Evolutionary conservation across 441 rosid genomes (phyloP), one percentile per base, ranked within the genome.

Genomic region (Breynia disticha): DNA sequence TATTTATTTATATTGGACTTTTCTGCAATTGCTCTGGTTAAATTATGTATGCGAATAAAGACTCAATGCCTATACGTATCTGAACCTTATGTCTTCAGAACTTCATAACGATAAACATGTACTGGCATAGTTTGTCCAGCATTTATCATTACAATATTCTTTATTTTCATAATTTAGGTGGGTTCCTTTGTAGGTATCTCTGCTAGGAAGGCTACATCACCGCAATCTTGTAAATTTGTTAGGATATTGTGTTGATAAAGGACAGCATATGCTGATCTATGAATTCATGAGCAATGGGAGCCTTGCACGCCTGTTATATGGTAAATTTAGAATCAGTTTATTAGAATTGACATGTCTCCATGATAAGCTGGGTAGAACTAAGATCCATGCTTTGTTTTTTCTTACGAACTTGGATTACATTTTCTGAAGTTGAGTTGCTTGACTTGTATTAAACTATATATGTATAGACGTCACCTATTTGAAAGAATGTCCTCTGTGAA

Each of bases 201-300:
- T 88, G 50, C 79, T 89, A 7, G 93, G 97, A 57, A 82, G 97
- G 76, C 71, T 94, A 66, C 99, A 94, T 76, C 97, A 94, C 67
- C 70, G 99, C 32, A 84, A 87, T 72, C 96, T 94, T 55, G 97
- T 94, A 72, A 94, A 94, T 74, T 75, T 94, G 76, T 59, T 83
- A 28, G 97, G 99, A 55, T 85, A 83, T 72, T 87, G 96, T 56
- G 76, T 78, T 2, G 96, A 94, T 54, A 94, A 87, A 77, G 94
- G 90, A 57, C 80, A 79, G 16, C 72, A 46, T 66, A 90, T 94
- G 83, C 61, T 94, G 66, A 74, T 94, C 24, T 89, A 94, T 55
- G 95, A 84, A 82, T 90, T 80, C 87, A 93, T 94, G 99, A 84
- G 86, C 73, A 93, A 81, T 44, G 96, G 97, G 53, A 94, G 97